Percentiles rank a stretch among this genome's conserved stretches.
Conservation (phyloP, 139 green algal species). For the Mesotaenium endlicherianum region DNA sequence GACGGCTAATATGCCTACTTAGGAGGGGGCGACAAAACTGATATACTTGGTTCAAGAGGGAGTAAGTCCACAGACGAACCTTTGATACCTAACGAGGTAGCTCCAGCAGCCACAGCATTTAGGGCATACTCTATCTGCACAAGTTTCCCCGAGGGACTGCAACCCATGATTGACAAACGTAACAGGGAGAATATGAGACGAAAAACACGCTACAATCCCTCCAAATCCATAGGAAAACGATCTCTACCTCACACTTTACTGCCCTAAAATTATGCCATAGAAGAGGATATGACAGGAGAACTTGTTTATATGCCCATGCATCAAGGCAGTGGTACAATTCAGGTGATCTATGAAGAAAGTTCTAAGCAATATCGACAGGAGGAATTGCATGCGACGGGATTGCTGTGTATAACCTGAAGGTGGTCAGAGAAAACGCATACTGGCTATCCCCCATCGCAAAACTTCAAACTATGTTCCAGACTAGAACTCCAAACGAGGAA, state of each 20-base stretch:
- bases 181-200: neutral
- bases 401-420: slow-evolving; percentile 73
- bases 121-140: slow-evolving; percentile 98
- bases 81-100: slow-evolving; percentile 94
- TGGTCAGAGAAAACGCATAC: slow-evolving; percentile 96
- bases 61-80: too few relatives aligned
- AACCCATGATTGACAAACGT: neutral
- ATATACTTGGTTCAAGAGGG: too few relatives aligned
- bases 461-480: too few relatives aligned
- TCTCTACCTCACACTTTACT: neutral
- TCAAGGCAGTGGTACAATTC: neutral
- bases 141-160: slow-evolving; percentile 90
- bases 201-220: neutral
- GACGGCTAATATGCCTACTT: too few relatives aligned
- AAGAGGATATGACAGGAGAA: neutral
- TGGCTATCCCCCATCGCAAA: slow-evolving; percentile 56
- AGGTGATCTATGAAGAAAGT: neutral
- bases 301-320: neutral
- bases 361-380: neutral
- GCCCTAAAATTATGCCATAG: neutral
- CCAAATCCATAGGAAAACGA: neutral
- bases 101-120: slow-evolving; percentile 85
- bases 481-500: too few relatives aligned
- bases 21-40: too few relatives aligned
- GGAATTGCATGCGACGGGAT: neutral